These are phyloP conservation scores for Talaromyces sp. DNA, from an alignment of 2,329 filamentous ascomycete genomes.

Conservation along the genomic window DNA sequence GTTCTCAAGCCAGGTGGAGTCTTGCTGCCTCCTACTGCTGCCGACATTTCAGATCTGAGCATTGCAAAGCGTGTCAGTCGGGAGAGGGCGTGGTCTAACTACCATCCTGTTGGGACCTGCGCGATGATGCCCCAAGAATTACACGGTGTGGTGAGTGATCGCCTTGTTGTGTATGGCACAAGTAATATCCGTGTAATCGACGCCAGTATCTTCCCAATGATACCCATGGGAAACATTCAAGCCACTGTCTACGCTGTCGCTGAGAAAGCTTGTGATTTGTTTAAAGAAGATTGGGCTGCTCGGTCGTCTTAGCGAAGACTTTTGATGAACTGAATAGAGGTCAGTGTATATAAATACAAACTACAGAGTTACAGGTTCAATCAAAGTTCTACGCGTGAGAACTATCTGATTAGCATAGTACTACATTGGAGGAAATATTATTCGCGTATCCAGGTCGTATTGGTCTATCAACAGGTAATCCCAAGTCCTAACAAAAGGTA, in stretches of 20 bases:
- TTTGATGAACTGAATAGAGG: no score
- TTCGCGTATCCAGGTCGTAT: no score
- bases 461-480: no score
- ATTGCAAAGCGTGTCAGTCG: neutral
- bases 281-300: conserved; percentile 21
- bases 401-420: no score
- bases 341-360: no score
- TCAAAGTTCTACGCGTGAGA: no score
- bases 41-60: neutral
- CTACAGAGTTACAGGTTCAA: no score
- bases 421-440: no score
- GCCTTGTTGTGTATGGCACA: conserved; percentile 29
- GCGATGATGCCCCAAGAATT: conserved; percentile 25
- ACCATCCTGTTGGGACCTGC: conserved; percentile 27
- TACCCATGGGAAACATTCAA: conserved; percentile 31
- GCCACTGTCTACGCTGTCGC: conserved; percentile 33
- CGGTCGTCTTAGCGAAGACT: no score
- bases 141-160: conserved; percentile 29
- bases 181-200: conserved; percentile 28
- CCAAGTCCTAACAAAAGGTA: no score
- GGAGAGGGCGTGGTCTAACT: neutral
- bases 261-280: conserved; percentile 35
- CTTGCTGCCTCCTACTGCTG: neutral
- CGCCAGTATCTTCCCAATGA: conserved; percentile 30
- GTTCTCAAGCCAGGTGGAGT: neutral